Conservation (phyloP, 2,329 filamentous ascomycete genomes). For the Aspergillus sclerotialis region DNA sequence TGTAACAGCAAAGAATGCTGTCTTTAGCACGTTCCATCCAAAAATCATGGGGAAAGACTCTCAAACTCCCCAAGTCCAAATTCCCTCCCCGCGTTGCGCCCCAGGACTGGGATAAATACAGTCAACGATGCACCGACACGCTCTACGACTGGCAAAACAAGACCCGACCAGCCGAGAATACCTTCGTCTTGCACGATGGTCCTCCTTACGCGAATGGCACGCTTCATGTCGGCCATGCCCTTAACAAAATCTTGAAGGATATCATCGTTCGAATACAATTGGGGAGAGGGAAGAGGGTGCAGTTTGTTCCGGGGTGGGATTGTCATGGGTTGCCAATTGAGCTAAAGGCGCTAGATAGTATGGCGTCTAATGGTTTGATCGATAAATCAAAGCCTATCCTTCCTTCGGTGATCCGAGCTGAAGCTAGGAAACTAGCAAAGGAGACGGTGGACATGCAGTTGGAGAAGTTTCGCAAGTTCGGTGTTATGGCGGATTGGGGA, state of each 20-base stretch:
- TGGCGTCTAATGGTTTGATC: conserved; percentile 28
- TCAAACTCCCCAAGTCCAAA: conserved; percentile 66
- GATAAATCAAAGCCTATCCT: conserved; percentile 19
- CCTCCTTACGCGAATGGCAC: conserved; percentile 93
- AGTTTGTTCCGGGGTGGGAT: conserved; percentile 92
- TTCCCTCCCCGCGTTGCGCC: conserved; percentile 51
- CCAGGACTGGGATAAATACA: conserved; percentile 49
- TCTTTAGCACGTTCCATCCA: conserved; percentile 29
- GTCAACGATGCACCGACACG: conserved; percentile 74
- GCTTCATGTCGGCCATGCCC: conserved; percentile 84
- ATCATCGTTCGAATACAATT: conserved; percentile 79
- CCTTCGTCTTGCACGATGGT: conserved; percentile 86
- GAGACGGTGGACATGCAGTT: conserved; percentile 54
- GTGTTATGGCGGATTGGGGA: conserved; percentile 59
- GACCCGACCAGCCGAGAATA: conserved; percentile 45
- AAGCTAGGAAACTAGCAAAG: conserved; percentile 49
- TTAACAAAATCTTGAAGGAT: conserved; percentile 97
- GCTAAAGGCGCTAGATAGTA: conserved; percentile 75
- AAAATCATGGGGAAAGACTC: conserved; percentile 62
- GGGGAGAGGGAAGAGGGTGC: conserved; percentile 66
- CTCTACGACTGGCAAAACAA: conserved; percentile 79
- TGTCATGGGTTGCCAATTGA: conserved; percentile 97
- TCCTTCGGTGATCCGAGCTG: conserved; percentile 45
- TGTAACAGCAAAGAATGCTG: too few species aligned
- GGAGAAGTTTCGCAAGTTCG: conserved; percentile 53